A percentile compares a stretch with the other conserved stretches of the same genome.
Conservation (phyloP, 805 yeast species). For the Grigorovia yakushimaensis region DNA sequence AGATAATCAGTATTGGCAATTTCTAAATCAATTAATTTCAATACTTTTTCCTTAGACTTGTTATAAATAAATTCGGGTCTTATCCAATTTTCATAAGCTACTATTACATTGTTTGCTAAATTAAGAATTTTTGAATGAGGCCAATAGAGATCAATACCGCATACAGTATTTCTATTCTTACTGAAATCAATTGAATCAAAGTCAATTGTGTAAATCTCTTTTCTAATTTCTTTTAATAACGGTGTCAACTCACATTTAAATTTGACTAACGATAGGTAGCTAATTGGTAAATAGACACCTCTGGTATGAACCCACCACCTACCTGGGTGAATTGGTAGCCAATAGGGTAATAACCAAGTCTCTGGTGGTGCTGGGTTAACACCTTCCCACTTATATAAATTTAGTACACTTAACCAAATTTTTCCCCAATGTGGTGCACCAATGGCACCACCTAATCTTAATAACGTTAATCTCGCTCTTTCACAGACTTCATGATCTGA, state of each 20-base stretch:
- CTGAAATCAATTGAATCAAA: slow-evolving; percentile 61
- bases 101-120: slow-evolving; percentile 48
- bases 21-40: slow-evolving; percentile 64
- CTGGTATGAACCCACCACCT: slow-evolving; percentile 99
- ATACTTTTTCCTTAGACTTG: slow-evolving; percentile 41
- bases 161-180: slow-evolving; percentile 68
- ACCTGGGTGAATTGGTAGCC: slow-evolving; percentile 81
- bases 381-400: slow-evolving; percentile 88
- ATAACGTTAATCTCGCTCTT: slow-evolving; percentile 65
- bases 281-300: slow-evolving; percentile 79
- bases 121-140: slow-evolving; percentile 75
- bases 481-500: slow-evolving; percentile 66
- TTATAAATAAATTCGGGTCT: slow-evolving; percentile 68
- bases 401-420: slow-evolving; percentile 73
- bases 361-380: slow-evolving; percentile 98
- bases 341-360: slow-evolving; percentile 77
- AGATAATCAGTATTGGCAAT: slow-evolving; percentile 66
- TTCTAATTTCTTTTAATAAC: slow-evolving; percentile 53
- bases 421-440: slow-evolving; percentile 97
- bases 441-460: slow-evolving; percentile 76
- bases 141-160: slow-evolving; percentile 87
- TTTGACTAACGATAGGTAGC: slow-evolving; percentile 58
- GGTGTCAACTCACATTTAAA: slow-evolving; percentile 53
- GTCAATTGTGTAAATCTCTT: slow-evolving; percentile 64
- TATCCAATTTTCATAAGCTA: slow-evolving; percentile 55